Base-by-base conservation (phyloP, 2,329 filamentous ascomycete genomes). In the Biscogniauxia marginata region DNA sequence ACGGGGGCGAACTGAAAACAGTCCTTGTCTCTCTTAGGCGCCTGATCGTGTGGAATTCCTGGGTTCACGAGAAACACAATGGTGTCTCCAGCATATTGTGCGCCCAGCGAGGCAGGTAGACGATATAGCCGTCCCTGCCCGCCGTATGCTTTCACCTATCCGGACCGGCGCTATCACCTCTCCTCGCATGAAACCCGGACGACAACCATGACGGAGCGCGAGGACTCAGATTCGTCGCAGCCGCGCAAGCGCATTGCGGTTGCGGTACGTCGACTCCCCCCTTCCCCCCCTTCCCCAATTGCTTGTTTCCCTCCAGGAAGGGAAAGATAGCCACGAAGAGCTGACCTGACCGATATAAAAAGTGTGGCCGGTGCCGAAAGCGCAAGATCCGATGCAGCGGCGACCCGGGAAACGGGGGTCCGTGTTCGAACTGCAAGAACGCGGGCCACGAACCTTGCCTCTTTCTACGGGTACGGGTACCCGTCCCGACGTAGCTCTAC, bases 311-410 rank as follows among this genome's bases (percentile, higher is more conserved):
- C 4, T 16, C 19, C 39, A 23, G 30, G 21, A 7, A 24, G 16
- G n/a, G n/a, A n/a, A n/a, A 19, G 13, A 16, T 18, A 20, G 11
- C 23, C 7, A 7, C 49, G 51, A 50, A 53, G 57, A 39, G 58
- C 58, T 66, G 46, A 66, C 60, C 57, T 55, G 24, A 61, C 55
- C 62, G 23, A 50, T 53, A 5, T 43, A 21, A 46, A n/a, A 67
- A 97, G 93, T 98, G 93, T 72, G 85, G 86, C 34, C 86, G 93
- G 63, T 98, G 93, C 74, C 86, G 93, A 58, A 93, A 93, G 76
- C 85, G 93, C 57, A 98, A 98, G 79, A 98, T 98, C 66, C 88
- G 91, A 65, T 98, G 93, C 76, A 96, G 90, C 67, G 93, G 93
- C 46, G 91, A 96, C 70, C 79, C 82, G 30, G 89, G 89, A 25